Evolutionary conservation across 331 rosid species (phyloP), one percentile per base, ranked within the genome.

Genomic region (Ulmus americana): DNA sequence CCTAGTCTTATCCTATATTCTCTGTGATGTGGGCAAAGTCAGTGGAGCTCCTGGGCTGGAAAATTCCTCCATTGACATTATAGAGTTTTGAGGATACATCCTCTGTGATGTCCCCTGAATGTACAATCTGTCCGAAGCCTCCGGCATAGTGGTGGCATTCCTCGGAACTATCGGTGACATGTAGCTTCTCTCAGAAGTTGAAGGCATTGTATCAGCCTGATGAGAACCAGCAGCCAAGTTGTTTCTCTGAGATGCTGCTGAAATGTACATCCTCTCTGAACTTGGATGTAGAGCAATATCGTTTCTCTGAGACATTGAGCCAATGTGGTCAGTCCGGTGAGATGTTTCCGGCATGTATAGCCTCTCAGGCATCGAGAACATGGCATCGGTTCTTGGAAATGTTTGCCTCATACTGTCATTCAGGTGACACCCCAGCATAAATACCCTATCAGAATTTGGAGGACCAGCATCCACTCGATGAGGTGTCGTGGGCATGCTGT

Each of bases 351-450:
- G 59, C 73, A 59, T 67, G 72, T 69, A 78, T 16, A 76, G 68
- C 80, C 83, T 80, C 74, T 76, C 92, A 22, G 84, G 77, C 54
- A 85, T 51, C 48, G 85, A 61, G 73, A 84, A 82, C 73, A 84
- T n/a, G 69, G 70, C 8, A 38, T 79, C 83, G 6, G 68, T 58
- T 54, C 76, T 72, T 67, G 65, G 77, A 69, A 76, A 71, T 62
- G 85, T 79, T 75, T 44, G 79, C 45, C 63, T 72, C 67, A 67
- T 67, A 70, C 35, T 67, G 59, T 79, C 74, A 59, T 67, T 81
- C 76, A 79, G 54, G 61, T 75, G 87, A 61, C 84, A 70, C 11
- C 79, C 41, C 39, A 81, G 49, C 69, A 70, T 67, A 74, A 61
- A 76, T 43, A 73, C 68, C 52, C 79, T 41, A 52, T 76, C 81